phyloP scores from a whole-genome alignment of 805 yeast genomes.

The Kodamaea lidongshanica region DNA sequence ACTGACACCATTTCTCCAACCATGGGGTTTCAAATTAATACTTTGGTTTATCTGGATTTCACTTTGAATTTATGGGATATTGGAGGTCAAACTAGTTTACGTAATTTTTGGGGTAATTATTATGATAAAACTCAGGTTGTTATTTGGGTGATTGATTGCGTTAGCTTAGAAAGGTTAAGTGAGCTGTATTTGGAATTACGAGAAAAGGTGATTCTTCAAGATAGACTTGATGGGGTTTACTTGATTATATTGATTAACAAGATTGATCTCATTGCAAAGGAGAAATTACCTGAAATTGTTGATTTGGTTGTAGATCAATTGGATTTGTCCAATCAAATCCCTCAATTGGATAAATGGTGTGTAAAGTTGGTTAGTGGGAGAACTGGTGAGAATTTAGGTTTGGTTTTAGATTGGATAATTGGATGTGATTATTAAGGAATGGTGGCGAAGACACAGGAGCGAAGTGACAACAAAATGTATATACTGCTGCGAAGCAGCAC shows the following conservation, averaged over 20 bases:
- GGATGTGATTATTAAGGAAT: conserved; percentile 13
- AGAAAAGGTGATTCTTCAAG: conserved; percentile 55
- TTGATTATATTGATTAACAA: conserved; percentile 72
- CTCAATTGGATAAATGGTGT: conserved; percentile 20
- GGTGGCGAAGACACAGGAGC: no score
- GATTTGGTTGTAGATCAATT: conserved; percentile 12
- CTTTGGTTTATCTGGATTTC: conserved; percentile 40
- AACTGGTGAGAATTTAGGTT: conserved; percentile 26
- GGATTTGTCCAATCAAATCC: conserved; percentile 15
- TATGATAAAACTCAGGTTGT: conserved; percentile 72
- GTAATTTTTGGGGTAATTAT: conserved; percentile 67
- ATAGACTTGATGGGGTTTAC: conserved; percentile 61
- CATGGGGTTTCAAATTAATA: conserved; percentile 78
- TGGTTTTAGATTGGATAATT: conserved; percentile 24
- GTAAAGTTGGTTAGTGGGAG: conserved; percentile 30
- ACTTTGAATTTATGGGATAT: conserved; percentile 75
- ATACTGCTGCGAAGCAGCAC: no score
- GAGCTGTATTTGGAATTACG: conserved; percentile 65
- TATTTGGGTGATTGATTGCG: conserved; percentile 80
- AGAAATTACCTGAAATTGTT: conserved; percentile 10
- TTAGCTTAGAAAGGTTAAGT: conserved; percentile 50
- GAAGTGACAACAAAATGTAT: no score
- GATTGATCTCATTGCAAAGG: conserved; percentile 47
- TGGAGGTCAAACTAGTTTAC: conserved; percentile 54
- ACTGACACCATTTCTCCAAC: conserved; percentile 69